Evolutionary conservation across 768 basidiomycete genomes (phyloP), one percentile per base, ranked within the genome.

Genomic region (Kwoniella bestiolae): DNA sequence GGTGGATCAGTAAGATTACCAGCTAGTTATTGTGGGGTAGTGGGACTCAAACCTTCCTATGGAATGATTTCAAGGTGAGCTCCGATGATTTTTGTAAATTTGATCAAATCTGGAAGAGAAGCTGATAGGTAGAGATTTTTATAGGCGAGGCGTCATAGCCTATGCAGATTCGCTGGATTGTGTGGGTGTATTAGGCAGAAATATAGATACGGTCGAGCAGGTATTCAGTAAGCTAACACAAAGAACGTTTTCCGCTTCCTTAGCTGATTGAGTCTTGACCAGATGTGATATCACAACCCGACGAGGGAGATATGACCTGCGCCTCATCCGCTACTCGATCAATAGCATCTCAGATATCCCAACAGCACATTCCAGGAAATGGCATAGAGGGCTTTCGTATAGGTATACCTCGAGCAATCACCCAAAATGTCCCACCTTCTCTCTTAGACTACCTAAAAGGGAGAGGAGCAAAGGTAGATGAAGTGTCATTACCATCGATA

Each of bases 111-210:
- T 29, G 34, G 44, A 8, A 46, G 26, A 7, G 6, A 46, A 55
- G 34, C 56, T 61, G 45, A 61, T 11, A 5, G 29, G 16, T 5
- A 1, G 44, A 7, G 8, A 28, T 6, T 23, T 23, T n/a, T 28
- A 1, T 46, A 92, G 94, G 75, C 90, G 89, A 87, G 96, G 96
- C 5, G 87, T 97, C 0, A 86, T 99, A 3, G 89, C 93, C 0
- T 99, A 91, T 71, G 95, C 95, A 0, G 94, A 96, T 74, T 94
- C 92, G 67, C 82, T 99, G 12, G 96, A 99, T 73, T 94, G 92
- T 70, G 93, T 99, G 0, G 95, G 95, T 0, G 82, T 98, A 4
- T 79, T 99, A 51, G 88, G 87, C 0, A 82, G 79, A 46, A 83
- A 85, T 18, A 85, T 90, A 0, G 73, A 80, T 14, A 82, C 81